A percentile compares a stretch with the other conserved stretches of the same genome.
phyloP scores from a whole-genome alignment of 441 rosid species.

The Eutrema salsugineum region DNA sequence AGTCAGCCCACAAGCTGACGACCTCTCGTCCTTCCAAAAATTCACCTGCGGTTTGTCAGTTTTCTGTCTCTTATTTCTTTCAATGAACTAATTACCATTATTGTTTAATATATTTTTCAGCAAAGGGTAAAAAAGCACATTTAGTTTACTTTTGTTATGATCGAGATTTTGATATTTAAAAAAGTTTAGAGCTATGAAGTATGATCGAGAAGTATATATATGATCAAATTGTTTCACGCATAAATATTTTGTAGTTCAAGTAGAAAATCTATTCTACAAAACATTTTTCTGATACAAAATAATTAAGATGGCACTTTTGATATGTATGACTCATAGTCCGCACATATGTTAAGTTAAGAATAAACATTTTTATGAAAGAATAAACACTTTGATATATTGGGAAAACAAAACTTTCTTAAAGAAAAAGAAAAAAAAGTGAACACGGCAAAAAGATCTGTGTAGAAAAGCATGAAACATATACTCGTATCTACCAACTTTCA shows the following conservation, averaged over 20 bases:
- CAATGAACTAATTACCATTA: not conserved
- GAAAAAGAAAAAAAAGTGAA: constrained; percentile 18
- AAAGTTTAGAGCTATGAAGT: not conserved
- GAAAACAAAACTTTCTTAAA: not conserved
- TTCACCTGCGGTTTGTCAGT: constrained; percentile 90
- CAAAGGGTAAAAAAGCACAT: constrained; percentile 1
- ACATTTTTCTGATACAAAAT: not conserved
- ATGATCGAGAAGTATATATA: too few species aligned
- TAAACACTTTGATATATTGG: not conserved
- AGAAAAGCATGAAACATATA: constrained; percentile 30
- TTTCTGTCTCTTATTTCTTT: constrained; percentile 45
- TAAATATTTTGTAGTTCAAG: not conserved
- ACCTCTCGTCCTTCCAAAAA: constrained; percentile 62
- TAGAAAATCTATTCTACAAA: not conserved
- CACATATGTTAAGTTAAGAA: not conserved
- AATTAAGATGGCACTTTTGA: not conserved
- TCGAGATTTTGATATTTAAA: constrained; percentile 10
- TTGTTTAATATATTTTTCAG: constrained; percentile 22
- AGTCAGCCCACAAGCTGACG: constrained; percentile 93
- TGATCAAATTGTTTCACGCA: not conserved
- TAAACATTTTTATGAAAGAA: not conserved
- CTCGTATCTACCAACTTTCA: constrained; percentile 21
- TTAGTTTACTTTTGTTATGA: constrained; percentile 8
- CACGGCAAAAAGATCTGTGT: constrained; percentile 14
- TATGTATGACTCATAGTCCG: not conserved